Conservation (phyloP, 2,329 filamentous ascomycete species). For the Aspergillus fructus region DNA sequence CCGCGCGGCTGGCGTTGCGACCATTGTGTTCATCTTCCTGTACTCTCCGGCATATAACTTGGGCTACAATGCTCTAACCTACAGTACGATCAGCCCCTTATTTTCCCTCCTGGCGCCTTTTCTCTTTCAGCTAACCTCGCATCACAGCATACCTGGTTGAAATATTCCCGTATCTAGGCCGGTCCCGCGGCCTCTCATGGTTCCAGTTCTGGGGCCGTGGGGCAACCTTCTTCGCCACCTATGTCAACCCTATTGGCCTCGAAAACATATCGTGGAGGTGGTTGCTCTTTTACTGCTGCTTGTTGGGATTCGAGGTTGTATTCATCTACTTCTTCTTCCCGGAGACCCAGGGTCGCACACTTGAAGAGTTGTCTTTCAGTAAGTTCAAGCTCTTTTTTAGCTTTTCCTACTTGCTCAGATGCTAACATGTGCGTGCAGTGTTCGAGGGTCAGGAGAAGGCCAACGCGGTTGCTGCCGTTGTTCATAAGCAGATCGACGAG, state of each 20-base stretch:
- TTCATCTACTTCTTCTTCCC: conserved; percentile 50
- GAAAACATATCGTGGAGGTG: conserved; percentile 46
- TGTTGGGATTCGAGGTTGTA: conserved; percentile 42
- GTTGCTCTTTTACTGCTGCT: conserved; percentile 45
- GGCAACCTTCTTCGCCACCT: conserved; percentile 52
- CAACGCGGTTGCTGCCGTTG: conserved; percentile 36
- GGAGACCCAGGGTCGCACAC: conserved; percentile 42
- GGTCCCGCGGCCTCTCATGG: conserved; percentile 59
- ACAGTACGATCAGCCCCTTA: conserved; percentile 16
- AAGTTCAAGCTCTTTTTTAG: conserved; percentile 19
- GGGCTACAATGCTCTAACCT: conserved; percentile 65
- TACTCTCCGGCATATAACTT: conserved; percentile 63
- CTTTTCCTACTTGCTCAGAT: not conserved
- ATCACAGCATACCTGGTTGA: conserved; percentile 52
- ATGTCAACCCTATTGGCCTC: conserved; percentile 49
- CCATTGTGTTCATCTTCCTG: conserved; percentile 60
- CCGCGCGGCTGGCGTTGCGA: conserved; percentile 38
- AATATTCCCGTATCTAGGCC: conserved; percentile 58
- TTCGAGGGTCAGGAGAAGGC: conserved; percentile 39
- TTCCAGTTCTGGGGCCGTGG: conserved; percentile 56
- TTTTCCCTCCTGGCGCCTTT: not conserved
- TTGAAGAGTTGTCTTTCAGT: conserved; percentile 50
- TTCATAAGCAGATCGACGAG: conserved; percentile 35
- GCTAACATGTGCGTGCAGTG: conserved; percentile 26
- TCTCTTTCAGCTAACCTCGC: not conserved